Evolutionary conservation across 2,329 filamentous ascomycete species (phyloP), one percentile per base, ranked within the genome.

Genomic region (Sporothrix humicola): DNA sequence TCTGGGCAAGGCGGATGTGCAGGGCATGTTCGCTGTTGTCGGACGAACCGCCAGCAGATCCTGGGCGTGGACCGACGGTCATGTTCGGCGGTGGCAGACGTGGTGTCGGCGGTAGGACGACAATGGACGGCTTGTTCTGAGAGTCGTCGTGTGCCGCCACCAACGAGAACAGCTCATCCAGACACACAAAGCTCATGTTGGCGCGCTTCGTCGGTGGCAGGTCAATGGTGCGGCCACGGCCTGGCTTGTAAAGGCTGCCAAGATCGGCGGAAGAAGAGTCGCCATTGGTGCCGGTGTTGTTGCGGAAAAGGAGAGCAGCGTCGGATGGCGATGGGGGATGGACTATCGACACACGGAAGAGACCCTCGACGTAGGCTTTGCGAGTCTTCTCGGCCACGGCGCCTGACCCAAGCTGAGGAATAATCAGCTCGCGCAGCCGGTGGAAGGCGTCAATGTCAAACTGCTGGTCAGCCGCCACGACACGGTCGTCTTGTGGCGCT

Each of bases 311-410:
- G 84, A 84, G 85, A 0, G 80, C 84, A 13, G 86, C 85, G 76
- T 94, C 90, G 0, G 82, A 80, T 0, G 84, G 84, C 0, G 85
- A 82, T 0, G 90, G 88, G 0, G 86, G 81, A 80, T 97, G 94
- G 69, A 98, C 90, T 73, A 97, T 89, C 0, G 94, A 97, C 44
- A 90, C 93, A 63, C 87, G 86, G 83, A 98, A 97, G 0, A 99
- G 87, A 31, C 90, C 91, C 76, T 91, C 88, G 0, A 92, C 89
- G 78, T 95, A 97, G 0, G 87, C 83, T 71, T 87, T 87, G 56
- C 94, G 89, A 2, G 91, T 89, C 75, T 85, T 84, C 76, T 95
- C 91, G 0, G 90, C 85, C 7, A 98, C 87, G 1, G 84, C 82
- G 6, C 87, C 80, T 0, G 89, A 87, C 1, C 94, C 92, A 0